Base-by-base conservation (phyloP, 768 basidiomycete species). In the Tylopilus vinaceipallidus region DNA sequence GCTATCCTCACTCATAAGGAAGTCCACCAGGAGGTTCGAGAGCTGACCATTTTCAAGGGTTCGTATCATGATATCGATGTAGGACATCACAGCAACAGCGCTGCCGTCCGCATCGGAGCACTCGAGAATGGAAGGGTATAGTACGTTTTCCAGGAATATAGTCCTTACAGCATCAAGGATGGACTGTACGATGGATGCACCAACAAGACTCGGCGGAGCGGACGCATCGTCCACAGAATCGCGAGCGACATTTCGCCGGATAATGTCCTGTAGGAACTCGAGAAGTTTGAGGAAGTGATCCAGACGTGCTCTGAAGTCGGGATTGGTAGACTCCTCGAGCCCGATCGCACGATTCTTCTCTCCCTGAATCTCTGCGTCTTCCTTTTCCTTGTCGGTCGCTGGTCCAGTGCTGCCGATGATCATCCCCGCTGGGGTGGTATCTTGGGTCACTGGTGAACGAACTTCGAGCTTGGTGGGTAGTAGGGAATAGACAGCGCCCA, bases 91-190 rank as follows among this genome's bases (percentile, higher is more conserved):
- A 10, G 95, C 94, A 2, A 97, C 87, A 0, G 94, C 90, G 53
- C 93, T 95, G n/a, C 95, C 95, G 64, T 98, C 95, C 5, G 76
- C 63, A 52, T 91, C 90, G 0, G 94, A 94, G 68, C 92, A 95
- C 64, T 98, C 95, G 41, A 97, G 75, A 43, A 98, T 82, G 10
- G 92, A 91, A 0, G 95, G 91, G 64, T 95, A 95, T 26, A 98
- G 72, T 19, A 98, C 86, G 58, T 93, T 95, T 69, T 95, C 88
- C 4, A 98, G 75, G 72, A 98, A 98, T 47, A 91, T 88, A 17
- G 81, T 76, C 30, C 88, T 83, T 10, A 97, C 80, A 14, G 91
- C 85, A 52, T 88, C 84, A 35, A 95, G 67, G 38, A 95, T 90
- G 6, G 89, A 83, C 53, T 89, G 83, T 1, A 88, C 84, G 49